Evolutionary conservation across 768 basidiomycete species (phyloP), one percentile per base, ranked within the genome.

Genomic region (Podaxis sp.): DNA sequence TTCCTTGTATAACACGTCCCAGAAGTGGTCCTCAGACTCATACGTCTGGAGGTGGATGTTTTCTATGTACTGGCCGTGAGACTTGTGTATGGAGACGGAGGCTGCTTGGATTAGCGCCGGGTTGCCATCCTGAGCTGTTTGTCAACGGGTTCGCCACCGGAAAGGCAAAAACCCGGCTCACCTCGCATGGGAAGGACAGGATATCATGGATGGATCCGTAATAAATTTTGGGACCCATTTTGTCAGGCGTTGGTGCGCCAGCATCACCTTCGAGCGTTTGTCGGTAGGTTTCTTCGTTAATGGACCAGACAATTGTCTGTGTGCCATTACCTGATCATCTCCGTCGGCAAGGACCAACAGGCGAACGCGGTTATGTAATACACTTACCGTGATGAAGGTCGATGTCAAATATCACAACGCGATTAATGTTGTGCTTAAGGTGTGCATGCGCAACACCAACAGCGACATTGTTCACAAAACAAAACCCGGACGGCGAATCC

Each of bases 161-260:
- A 37, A 44, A 23, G 14, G 9, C 14, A 38, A 23, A 54, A 40
- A 16, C 36, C 50, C 23, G 5, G 62, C 73, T 32, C 64, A 91
- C 92, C 78, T 97, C 94, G 75, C 94, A 97, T 0, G 94, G 94
- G 68, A 87, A 97, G 11, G 94, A 91, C 13, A 95, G 78, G 47
- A 98, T 84, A 65, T 98, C 96, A 69, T 99, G 96, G n/a, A 95
- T 77, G 9, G 92, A 95, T 0, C 92, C 93, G 61, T 98, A 99
- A 71, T 87, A 97, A 36, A 95, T 73, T 63, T 84, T 81, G 0
- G 87, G 79, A 1, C 84, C 82, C 1, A 72, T 71, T 52, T 78
- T 79, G 1, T 63, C 13, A 1, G 63, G 64, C 1, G 44, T 38
- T 3, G 71, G 64, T 0, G 69, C 67, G 3, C 76, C 83, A 28